Conservation (phyloP, 2,329 filamentous ascomycete species). For the Aspergillus versicolor region DNA sequence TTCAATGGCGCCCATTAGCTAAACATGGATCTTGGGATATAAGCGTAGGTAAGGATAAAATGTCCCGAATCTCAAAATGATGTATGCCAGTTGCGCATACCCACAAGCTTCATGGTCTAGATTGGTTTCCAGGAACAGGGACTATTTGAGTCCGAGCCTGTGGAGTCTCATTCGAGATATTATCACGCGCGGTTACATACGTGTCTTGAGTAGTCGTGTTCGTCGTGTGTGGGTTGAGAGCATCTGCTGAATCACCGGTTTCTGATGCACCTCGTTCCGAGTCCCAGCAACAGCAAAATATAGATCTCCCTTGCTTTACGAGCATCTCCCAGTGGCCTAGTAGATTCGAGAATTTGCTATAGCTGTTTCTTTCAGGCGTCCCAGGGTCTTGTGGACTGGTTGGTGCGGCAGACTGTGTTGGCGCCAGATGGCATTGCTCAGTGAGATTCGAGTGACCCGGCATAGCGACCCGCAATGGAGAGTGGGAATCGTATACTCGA, state of each 20-base stretch:
- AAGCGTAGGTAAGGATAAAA: conserved; percentile 2
- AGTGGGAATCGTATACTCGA: not conserved
- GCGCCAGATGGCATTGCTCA: conserved; percentile 6
- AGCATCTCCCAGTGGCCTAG: not conserved
- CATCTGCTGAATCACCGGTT: not conserved
- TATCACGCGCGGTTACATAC: conserved; percentile 1
- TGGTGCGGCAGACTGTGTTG: conserved; percentile 9
- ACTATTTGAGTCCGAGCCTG: not conserved
- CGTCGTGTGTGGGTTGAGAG: not conserved
- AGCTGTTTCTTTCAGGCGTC: not conserved
- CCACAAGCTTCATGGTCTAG: not conserved
- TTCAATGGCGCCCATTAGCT: not conserved
- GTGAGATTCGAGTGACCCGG: not conserved
- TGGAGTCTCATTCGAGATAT: not conserved
- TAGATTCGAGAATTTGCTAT: not conserved
- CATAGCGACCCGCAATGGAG: not conserved
- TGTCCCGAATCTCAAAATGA: not conserved
- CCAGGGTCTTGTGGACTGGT: conserved; percentile 2
- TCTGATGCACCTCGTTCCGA: not conserved
- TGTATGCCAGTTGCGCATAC: not conserved
- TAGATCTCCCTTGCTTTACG: not conserved
- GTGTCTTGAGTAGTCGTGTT: conserved; percentile 5
- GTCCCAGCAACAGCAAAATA: not conserved
- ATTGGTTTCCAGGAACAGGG: not conserved
- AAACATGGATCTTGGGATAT: not conserved